Evolutionary conservation across 2,329 filamentous ascomycete genomes (phyloP), one percentile per base, ranked within the genome.

Genomic region (Chalaropsis ovoidea): DNA sequence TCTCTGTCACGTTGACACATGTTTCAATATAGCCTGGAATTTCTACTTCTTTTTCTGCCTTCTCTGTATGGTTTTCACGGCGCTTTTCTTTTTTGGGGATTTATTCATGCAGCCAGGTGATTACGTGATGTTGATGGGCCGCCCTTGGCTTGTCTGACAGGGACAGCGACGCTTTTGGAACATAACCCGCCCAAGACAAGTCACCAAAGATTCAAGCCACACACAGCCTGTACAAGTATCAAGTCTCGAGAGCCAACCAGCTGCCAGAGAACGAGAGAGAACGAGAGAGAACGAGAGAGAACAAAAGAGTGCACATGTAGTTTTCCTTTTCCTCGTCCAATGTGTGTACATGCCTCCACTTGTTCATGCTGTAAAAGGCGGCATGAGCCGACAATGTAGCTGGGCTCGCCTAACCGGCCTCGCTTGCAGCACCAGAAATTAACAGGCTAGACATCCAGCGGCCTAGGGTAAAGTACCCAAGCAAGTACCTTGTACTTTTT

Each of bases 1-100:
- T 39, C 15, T 58, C 54, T 58, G 54, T 58, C 54, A 19, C 27
- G 4, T 39, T n/a, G 54, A 58, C 54, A 58, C 54, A 58, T 58
- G 54, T 58, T 58, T 39, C 54, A 58, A 58, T 39, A 58, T 58
- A 58, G 54, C 54, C 54, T 58, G 27, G 39, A 58, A n/a, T 58
- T 39, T 19, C n/a, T 58, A 39, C 15, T 58, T 39, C 5, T 4
- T 58, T 35, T 35, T 10, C 8, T 47, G 15, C 13, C 5, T n/a
- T 47, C 15, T 47, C 43, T 15, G 3, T 1, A 15, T 47, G 15
- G 15, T 47, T 7, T 15, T 3, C 43, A 10, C 43, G 35, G 8
- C 35, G 35, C 8, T 7, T 39, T 6, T 7, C 8, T 39, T 7
- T 39, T n/a, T n/a, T n/a, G n/a, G n/a, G 8, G 35, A 10, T 7